A percentile compares a stretch with the other conserved stretches of the same genome.
Conservation (phyloP, 495 filamentous ascomycete species). For the Massariosphaeria phaeospora region DNA sequence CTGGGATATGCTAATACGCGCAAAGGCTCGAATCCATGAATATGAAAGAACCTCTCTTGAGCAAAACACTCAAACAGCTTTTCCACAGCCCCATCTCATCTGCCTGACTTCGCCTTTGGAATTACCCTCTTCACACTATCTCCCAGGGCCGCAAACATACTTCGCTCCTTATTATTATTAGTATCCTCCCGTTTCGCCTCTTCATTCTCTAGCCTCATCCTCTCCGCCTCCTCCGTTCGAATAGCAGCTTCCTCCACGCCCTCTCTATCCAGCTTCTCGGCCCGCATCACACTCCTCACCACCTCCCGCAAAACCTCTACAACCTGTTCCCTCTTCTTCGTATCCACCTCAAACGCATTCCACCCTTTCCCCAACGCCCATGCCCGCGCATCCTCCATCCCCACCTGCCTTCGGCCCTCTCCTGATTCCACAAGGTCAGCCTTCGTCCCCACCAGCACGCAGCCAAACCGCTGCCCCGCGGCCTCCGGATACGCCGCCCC, state of each 20-base stretch:
- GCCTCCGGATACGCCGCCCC: background rate
- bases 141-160: background rate
- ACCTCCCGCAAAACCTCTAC: constrained; percentile 6
- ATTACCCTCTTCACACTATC: background rate
- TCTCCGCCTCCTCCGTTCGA: background rate
- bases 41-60: no score
- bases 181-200: no score
- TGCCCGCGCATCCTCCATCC: background rate
- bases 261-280: constrained; percentile 1
- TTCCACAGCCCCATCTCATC: no score
- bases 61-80: no score
- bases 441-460: constrained; percentile 23
- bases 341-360: constrained; percentile 4
- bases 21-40: no score
- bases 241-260: background rate
- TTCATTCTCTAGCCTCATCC: background rate
- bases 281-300: background rate
- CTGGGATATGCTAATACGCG: no score
- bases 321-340: background rate
- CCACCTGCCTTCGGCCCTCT: constrained; percentile 6
- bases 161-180: no score
- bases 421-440: background rate
- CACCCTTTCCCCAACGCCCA: constrained; percentile 9
- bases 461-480: constrained; percentile 13
- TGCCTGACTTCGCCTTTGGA: background rate